Conservation (phyloP, 164 flowering plant genomes). For the Litsea cubeba region DNA sequence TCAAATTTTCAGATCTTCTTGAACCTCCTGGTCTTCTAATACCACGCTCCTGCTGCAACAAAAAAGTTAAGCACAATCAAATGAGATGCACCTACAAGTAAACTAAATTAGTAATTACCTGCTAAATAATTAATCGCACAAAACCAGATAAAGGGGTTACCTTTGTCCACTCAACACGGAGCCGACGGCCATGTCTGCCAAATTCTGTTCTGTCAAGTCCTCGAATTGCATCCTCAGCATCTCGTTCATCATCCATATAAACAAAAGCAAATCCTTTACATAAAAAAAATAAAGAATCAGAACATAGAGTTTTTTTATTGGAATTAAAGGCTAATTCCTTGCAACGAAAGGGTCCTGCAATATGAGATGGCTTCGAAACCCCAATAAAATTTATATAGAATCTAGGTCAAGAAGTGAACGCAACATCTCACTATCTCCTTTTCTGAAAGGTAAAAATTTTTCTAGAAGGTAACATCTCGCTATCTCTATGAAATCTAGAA, state of each 20-base stretch:
- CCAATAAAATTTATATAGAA: conserved; percentile 11
- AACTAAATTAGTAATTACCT: not conserved
- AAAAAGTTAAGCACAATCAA: not conserved
- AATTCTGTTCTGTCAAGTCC: conserved; percentile 77
- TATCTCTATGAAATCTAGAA: conserved; percentile 46
- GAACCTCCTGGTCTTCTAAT: conserved; percentile 52
- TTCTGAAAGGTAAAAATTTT: too few species aligned
- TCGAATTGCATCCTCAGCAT: conserved; percentile 94
- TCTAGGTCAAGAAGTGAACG: conserved; percentile 18
- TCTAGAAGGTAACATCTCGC: conserved; percentile 12
- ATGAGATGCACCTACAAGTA: not conserved
- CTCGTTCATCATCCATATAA: conserved; percentile 97
- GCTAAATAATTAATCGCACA: not conserved
- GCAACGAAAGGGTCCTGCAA: conserved; percentile 16
- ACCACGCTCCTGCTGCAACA: conserved; percentile 83
- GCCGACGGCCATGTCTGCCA: conserved; percentile 89
- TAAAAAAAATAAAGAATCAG: not conserved
- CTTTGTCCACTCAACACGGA: conserved; percentile 99
- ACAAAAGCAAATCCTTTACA: conserved; percentile 89
- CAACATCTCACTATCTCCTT: conserved; percentile 12
- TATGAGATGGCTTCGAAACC: conserved; percentile 7
- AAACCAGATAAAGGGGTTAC: conserved; percentile 24
- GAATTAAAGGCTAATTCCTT: conserved; percentile 15
- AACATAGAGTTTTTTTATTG: not conserved
- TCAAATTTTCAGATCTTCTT: conserved; percentile 51